Percentiles rank a stretch among this genome's conserved stretches.
These are phyloP conservation scores for Podaxis pistillaris DNA, from an alignment of 768 basidiomycete species.

Conservation along the genomic window DNA sequence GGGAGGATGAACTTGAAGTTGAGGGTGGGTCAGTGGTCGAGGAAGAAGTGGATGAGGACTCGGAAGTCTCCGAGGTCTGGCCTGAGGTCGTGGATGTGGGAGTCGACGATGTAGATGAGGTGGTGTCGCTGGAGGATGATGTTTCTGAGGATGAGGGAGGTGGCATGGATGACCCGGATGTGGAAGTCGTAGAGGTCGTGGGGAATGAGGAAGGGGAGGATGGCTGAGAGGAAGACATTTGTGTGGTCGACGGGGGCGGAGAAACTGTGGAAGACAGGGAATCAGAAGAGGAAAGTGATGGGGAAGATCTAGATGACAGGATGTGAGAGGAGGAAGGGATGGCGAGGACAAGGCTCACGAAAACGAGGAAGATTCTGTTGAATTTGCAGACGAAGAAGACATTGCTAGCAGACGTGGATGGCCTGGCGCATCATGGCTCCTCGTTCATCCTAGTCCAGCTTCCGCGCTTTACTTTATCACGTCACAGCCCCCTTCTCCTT, in stretches of 20 bases:
- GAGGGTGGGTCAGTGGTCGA: slow-evolving; percentile 21
- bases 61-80: slow-evolving; percentile 16
- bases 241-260: slow-evolving; percentile 14
- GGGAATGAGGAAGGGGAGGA: slow-evolving; percentile 19
- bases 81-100: slow-evolving; percentile 16
- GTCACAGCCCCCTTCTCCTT: background rate
- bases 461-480: background rate
- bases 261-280: slow-evolving; percentile 20
- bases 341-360: slow-evolving; percentile 17
- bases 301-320: slow-evolving; percentile 18
- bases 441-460: slow-evolving; percentile 9
- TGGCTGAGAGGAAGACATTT: slow-evolving; percentile 15
- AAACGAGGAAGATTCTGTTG: background rate
- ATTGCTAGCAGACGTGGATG: slow-evolving; percentile 2
- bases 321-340: slow-evolving; percentile 18
- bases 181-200: slow-evolving; percentile 15
- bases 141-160: slow-evolving; percentile 18
- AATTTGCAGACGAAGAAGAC: background rate
- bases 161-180: slow-evolving; percentile 22
- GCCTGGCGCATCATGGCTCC: background rate
- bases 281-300: slow-evolving; percentile 21
- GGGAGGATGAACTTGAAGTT: slow-evolving; percentile 17
- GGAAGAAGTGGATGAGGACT: slow-evolving; percentile 18
- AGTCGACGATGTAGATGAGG: slow-evolving; percentile 8
- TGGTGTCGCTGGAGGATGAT: slow-evolving; percentile 8